Base-by-base conservation (phyloP, 1,284 basidiomycete species). In the Apiotrichum laibachii region DNA sequence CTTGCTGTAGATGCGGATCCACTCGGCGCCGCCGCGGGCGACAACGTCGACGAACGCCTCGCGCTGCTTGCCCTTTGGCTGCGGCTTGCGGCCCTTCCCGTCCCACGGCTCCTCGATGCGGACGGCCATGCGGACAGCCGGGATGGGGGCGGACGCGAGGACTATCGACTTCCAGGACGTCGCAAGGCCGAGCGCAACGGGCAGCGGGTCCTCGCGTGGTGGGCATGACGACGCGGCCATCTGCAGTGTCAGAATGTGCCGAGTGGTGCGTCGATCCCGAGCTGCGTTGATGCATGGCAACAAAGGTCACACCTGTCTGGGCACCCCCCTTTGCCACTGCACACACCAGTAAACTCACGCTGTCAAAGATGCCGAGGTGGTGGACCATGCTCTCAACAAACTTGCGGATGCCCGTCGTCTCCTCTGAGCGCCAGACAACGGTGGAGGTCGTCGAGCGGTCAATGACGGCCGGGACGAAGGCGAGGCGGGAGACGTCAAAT, bases 1-100 rank as follows among this genome's bases (percentile, higher is more conserved):
- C 58, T 88, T 91, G 31, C 86, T 85, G 77, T 91, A 92, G 26
- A 92, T 83, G 66, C 89, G 82, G 39, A 89, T 86, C 90, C 89
- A 92, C 11, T 81, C 79, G 34, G 81, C 79, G 0, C 89, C 89
- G 54, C 85, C 83, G 44, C 88, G 83, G 2, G 87, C 86, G 26
- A 92, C 85, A 7, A 92, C 82, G 70, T 93, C 90, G 0, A 92
- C 85, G 59, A 72, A 72, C 22, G 60, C 68, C 45, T 74, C 72
- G 77, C 81, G 52, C 70, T 81, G 49, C 70, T 68, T 45, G 7
- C 31, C 42, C 12, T 35, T 19, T 8, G 51, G 37, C 50, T 42
- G 50, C 45, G 43, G 39, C 19, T 62, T 66, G 7, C 42, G 19
- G 5, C 47, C 31, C 40, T 56, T 49, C 49, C 47, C 47, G 49